Base-by-base conservation (phyloP, 2,329 filamentous ascomycete species). In the Colletotrichum destructivum region DNA sequence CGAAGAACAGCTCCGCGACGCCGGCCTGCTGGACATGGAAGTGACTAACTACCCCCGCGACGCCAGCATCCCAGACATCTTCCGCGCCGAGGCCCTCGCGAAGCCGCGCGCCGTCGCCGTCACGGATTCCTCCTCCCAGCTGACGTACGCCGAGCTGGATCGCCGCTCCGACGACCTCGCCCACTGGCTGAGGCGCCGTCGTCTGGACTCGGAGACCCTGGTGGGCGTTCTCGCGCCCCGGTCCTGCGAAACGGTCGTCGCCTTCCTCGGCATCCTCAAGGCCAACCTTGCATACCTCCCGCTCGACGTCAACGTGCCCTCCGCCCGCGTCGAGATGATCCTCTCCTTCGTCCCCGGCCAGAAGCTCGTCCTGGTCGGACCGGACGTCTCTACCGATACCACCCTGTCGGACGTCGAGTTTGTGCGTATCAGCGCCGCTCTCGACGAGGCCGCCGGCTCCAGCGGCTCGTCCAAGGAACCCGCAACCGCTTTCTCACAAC, bases 101-200 rank as follows among this genome's bases (percentile, higher is more conserved):
- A 62, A 12, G 2, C 73, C 74, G 0, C 46, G 75, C 9, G 44
- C 21, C 1, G 9, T 75, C 0, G 76, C 77, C 0, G 74, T 79
- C 0, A 73, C 69, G 2, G 77, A 79, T 21, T 54, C 66, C 0
- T 35, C 55, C 0, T 46, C 60, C 5, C 18, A 12, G 9, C 62
- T 78, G 0, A 77, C 77, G 0, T 79, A 79, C 40, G 40, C 72
- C 0, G 49, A 79, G 40, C 65, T 79, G 1, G 75, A 78, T 12
- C 12, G n/a, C 0, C 35, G 70, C 26, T 78, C 78, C 0, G 74
- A 77, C 12, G 7, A 16, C 1, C 49, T 79, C 2, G 74, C 74
- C 1, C 3, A 16, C 12, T 78, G 75, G 75, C 60, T 78, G 13
- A 2, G 31, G 8, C 44, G 18, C 4, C 73, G 40, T 7, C 5